Conservation (phyloP, 1,284 basidiomycete species). For the Heliocybe sulcata region DNA sequence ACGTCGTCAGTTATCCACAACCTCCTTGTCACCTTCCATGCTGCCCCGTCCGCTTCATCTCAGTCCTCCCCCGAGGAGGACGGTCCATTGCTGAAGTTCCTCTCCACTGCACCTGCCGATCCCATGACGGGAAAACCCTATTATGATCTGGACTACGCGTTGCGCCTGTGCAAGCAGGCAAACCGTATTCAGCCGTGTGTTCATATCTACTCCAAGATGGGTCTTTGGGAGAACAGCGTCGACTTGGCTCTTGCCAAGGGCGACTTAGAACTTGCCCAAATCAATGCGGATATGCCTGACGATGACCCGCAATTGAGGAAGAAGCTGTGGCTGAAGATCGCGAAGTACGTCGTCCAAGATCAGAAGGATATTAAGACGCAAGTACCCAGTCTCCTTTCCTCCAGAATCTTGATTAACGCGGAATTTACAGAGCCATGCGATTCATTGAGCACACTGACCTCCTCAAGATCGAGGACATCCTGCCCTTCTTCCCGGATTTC, state of each 20-base stretch:
- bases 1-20: constrained; percentile 91
- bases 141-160: constrained; percentile 95
- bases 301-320: constrained; percentile 84
- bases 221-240: constrained; percentile 92
- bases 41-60: constrained; percentile 42
- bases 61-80: constrained; percentile 53
- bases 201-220: constrained; percentile 97
- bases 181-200: constrained; percentile 88
- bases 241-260: constrained; percentile 92
- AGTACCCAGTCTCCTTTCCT: constrained; percentile 24
- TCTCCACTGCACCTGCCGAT: constrained; percentile 79
- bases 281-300: constrained; percentile 90
- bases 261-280: constrained; percentile 88
- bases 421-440: constrained; percentile 76
- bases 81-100: constrained; percentile 77
- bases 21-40: constrained; percentile 84
- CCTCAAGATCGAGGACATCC: constrained; percentile 96
- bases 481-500: constrained; percentile 99
- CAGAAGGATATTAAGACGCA: constrained; percentile 97
- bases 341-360: constrained; percentile 94
- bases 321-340: constrained; percentile 97
- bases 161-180: constrained; percentile 84
- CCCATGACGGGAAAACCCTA: constrained; percentile 83
- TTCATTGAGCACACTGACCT: constrained; percentile 93
- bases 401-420: constrained; percentile 2